These are phyloP conservation scores for Talaromyces sp. DNA, from an alignment of 2,329 filamentous ascomycete species.

Conservation along the genomic window DNA sequence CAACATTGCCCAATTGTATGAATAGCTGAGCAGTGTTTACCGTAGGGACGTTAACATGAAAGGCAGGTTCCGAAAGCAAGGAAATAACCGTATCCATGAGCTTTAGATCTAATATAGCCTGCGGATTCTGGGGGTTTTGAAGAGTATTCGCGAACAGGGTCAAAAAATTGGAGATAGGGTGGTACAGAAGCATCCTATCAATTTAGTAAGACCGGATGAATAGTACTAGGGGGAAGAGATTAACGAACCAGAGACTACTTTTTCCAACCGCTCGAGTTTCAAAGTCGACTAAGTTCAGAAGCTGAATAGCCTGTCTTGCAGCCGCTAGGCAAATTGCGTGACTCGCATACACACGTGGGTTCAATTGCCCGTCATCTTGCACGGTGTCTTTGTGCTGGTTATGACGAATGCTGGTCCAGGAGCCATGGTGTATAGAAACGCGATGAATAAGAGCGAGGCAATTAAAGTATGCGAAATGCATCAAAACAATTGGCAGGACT, in stretches of 20 bases:
- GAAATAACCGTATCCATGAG: not conserved
- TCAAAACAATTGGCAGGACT: not conserved
- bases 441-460: not conserved
- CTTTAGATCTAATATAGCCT: not conserved
- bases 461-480: not conserved
- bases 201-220: not conserved
- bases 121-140: not conserved
- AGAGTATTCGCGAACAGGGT: not conserved
- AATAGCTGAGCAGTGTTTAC: not conserved
- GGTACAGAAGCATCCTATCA: not conserved
- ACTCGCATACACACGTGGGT: not conserved
- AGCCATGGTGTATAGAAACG: not conserved
- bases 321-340: not conserved
- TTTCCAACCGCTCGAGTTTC: not conserved
- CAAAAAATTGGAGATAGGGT: not conserved
- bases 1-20: not conserved
- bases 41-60: not conserved
- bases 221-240: not conserved
- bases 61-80: not conserved
- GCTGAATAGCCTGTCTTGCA: not conserved
- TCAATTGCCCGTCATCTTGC: not conserved
- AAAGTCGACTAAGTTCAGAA: not conserved
- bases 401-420: not conserved
- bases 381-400: not conserved
- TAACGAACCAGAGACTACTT: constrained; percentile 1